phyloP scores from a whole-genome alignment of 306 rosid species.

The Vachellia collinsii region DNA sequence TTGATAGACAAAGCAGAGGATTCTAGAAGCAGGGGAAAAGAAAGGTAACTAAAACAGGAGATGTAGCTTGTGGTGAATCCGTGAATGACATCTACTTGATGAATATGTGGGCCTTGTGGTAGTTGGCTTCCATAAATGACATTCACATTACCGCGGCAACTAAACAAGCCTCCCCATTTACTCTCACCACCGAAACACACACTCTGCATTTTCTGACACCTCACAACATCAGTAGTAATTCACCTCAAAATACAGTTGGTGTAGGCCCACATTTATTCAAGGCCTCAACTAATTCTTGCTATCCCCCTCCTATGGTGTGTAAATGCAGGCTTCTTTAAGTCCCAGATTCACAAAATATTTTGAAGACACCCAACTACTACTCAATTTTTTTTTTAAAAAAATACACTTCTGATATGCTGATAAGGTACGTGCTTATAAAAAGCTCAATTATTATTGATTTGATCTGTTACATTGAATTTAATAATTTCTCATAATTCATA shows the following conservation, averaged over 20 bases:
- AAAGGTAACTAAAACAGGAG: background rate
- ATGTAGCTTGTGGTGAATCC: no score
- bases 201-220: background rate
- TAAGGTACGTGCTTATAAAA: no score
- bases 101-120: background rate
- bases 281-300: slow-evolving; percentile 8
- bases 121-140: slow-evolving; percentile 33
- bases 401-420: background rate
- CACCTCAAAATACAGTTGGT: slow-evolving; percentile 28
- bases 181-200: slow-evolving; percentile 8
- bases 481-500: background rate
- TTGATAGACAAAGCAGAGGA: background rate
- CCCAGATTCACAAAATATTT: background rate
- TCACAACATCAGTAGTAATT: background rate
- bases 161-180: slow-evolving; percentile 28
- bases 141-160: background rate
- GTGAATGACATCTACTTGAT: background rate
- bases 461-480: background rate
- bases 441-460: background rate
- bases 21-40: background rate
- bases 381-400: background rate
- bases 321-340: background rate
- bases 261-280: slow-evolving; percentile 32
- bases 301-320: background rate
- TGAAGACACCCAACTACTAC: background rate